phyloP scores from a whole-genome alignment of 1,284 basidiomycete genomes.

The Leccinum subfulvum region DNA sequence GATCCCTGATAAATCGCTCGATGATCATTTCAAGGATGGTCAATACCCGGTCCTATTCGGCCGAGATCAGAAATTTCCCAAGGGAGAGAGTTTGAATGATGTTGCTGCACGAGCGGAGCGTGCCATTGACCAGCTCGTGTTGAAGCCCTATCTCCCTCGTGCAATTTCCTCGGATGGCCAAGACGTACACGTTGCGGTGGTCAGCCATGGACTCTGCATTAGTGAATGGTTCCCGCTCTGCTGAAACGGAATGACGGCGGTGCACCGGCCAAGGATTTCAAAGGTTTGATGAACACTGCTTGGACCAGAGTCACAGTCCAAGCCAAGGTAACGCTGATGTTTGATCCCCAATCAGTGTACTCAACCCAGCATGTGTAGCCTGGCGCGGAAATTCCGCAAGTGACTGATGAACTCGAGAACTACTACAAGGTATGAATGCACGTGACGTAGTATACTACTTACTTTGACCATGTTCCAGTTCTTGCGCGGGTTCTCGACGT shows the following conservation, averaged over 20 bases:
- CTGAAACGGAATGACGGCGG: conserved; percentile 41
- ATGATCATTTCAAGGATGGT: conserved; percentile 51
- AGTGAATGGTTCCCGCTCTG: conserved; percentile 56
- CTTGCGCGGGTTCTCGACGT: conserved; percentile 45
- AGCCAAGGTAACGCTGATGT: conserved; percentile 39
- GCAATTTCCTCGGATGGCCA: conserved; percentile 39
- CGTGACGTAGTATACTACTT: background rate
- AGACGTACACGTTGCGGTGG: conserved; percentile 62
- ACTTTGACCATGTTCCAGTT: background rate
- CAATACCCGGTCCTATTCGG: conserved; percentile 50
- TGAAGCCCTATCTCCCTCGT: conserved; percentile 52
- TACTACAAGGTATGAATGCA: background rate
- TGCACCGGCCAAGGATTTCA: conserved; percentile 38
- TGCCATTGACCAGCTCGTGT: conserved; percentile 58
- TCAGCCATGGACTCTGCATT: conserved; percentile 82
- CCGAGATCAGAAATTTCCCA: conserved; percentile 61
- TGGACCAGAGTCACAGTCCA: conserved; percentile 62
- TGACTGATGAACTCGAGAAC: conserved; percentile 23
- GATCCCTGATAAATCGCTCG: conserved; percentile 38
- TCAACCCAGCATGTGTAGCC: conserved; percentile 26
- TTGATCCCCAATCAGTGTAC: background rate
- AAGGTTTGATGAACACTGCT: conserved; percentile 66
- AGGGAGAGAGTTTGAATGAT: conserved; percentile 74
- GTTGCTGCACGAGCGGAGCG: conserved; percentile 58
- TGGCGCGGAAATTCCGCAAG: conserved; percentile 28